Conservation (phyloP, 257 asterid genomes). For the Asclepias syriaca region DNA sequence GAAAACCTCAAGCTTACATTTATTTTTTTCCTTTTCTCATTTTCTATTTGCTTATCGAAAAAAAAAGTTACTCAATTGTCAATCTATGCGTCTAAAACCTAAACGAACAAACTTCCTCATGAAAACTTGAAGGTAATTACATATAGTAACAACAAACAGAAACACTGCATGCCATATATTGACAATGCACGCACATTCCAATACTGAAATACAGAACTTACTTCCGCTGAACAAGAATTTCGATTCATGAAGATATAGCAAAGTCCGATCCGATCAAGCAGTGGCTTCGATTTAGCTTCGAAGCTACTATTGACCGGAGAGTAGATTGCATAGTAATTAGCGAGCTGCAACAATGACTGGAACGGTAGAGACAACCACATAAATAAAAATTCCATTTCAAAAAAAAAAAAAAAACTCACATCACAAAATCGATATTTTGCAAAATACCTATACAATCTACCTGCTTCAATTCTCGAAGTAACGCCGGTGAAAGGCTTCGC, state of each 20-base stretch:
- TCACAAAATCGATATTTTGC: constrained; percentile 1
- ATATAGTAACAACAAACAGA: not conserved
- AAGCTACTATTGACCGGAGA: constrained; percentile 19
- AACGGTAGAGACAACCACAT: constrained; percentile 4
- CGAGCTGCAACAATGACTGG: constrained; percentile 83
- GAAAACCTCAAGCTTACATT: not conserved
- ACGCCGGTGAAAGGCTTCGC: constrained; percentile 60
- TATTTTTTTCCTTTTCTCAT: not conserved
- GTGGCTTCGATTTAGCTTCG: constrained; percentile 38
- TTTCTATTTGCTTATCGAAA: too few relatives aligned
- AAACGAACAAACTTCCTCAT: not conserved
- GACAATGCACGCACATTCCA: not conserved
- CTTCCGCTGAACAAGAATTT: constrained; percentile 56
- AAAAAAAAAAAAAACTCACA: constrained; percentile 1
- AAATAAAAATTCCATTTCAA: constrained; percentile 10
- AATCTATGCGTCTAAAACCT: not conserved
- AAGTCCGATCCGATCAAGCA: constrained; percentile 76
- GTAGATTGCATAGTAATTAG: constrained; percentile 66
- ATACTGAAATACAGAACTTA: constrained; percentile 15
- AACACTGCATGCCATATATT: not conserved
- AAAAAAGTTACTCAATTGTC: not conserved
- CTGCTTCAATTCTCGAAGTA: constrained; percentile 85
- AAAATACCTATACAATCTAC: constrained; percentile 22
- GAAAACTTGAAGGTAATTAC: not conserved
- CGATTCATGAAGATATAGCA: constrained; percentile 57